A percentile compares a stretch with the other conserved stretches of the same genome.
Conservation (phyloP, 805 yeast genomes). For the Kazachstania taianensis region DNA sequence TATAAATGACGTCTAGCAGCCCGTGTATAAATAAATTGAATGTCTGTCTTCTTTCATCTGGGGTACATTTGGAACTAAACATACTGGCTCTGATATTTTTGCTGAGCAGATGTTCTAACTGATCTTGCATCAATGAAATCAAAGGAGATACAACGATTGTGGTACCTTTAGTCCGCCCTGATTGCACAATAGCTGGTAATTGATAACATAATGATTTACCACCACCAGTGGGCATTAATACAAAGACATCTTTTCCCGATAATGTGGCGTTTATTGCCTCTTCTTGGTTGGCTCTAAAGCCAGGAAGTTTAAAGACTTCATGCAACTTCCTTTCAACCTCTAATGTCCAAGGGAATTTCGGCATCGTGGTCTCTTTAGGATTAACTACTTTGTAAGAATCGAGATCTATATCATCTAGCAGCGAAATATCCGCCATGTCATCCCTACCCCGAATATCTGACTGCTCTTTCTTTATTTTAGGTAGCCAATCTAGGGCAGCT, state of each 20-base stretch:
- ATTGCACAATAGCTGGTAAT: constrained; percentile 74
- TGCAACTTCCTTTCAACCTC: constrained; percentile 56
- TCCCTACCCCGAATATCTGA: constrained; percentile 7
- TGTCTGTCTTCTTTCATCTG: constrained; percentile 54
- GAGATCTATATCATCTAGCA: constrained; percentile 10
- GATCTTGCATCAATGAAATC: constrained; percentile 96
- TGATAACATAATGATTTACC: constrained; percentile 96
- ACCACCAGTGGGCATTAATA: constrained; percentile 98
- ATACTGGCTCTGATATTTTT: constrained; percentile 74
- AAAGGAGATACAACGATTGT: constrained; percentile 92
- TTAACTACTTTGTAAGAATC: background rate
- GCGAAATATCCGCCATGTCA: constrained; percentile 19
- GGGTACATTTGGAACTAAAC: constrained; percentile 70
- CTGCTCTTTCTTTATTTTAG: constrained; percentile 10
- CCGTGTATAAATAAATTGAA: constrained; percentile 59
- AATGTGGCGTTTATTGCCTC: constrained; percentile 78
- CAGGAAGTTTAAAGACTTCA: constrained; percentile 49
- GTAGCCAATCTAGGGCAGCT: constrained; percentile 2
- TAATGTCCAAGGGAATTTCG: constrained; percentile 44
- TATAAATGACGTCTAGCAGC: constrained; percentile 63
- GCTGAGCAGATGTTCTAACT: constrained; percentile 67
- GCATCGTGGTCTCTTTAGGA: background rate
- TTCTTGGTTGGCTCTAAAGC: constrained; percentile 74
- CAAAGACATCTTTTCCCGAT: constrained; percentile 79
- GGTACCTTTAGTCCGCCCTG: constrained; percentile 72